Conservation (phyloP, 176 grass and related monocot species). For the Musa beccarii region DNA sequence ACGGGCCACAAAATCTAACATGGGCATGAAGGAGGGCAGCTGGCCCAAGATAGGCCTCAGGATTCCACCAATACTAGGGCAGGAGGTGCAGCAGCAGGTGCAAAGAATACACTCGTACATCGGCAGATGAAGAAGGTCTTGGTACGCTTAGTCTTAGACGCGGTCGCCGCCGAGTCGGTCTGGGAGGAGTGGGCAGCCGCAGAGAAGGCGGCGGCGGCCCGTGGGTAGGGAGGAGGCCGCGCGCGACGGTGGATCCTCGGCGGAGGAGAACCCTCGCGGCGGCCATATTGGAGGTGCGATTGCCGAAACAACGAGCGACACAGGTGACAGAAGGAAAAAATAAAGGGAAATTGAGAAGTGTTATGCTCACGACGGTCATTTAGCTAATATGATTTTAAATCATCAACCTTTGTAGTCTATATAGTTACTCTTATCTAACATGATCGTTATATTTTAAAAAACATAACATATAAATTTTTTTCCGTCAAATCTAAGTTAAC, state of each 20-base stretch:
- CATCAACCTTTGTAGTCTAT: too few species aligned
- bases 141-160: conserved; percentile 2
- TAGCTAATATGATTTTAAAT: too few species aligned
- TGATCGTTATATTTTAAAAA: too few species aligned
- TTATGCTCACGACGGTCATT: too few species aligned
- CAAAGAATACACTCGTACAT: conserved; percentile 44
- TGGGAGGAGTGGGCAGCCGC: conserved; percentile 46
- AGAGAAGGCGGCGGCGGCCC: not conserved
- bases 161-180: conserved; percentile 23
- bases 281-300: too few species aligned
- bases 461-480: too few species aligned
- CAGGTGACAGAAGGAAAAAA: too few species aligned
- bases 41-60: conserved; percentile 77
- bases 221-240: conserved; percentile 26
- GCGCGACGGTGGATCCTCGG: conserved; percentile 36
- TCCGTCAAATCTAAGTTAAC: too few species aligned
- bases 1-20: too few species aligned
- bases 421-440: too few species aligned
- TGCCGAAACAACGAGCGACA: too few species aligned
- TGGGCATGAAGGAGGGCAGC: conserved; percentile 75
- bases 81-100: conserved; percentile 35
- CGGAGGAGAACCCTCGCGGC: conserved; percentile 16
- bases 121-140: conserved; percentile 99
- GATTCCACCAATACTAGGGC: conserved; percentile 56
- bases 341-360: too few species aligned